Conservation (phyloP, 2,329 filamentous ascomycete genomes). For the Epichloe bromicola region DNA sequence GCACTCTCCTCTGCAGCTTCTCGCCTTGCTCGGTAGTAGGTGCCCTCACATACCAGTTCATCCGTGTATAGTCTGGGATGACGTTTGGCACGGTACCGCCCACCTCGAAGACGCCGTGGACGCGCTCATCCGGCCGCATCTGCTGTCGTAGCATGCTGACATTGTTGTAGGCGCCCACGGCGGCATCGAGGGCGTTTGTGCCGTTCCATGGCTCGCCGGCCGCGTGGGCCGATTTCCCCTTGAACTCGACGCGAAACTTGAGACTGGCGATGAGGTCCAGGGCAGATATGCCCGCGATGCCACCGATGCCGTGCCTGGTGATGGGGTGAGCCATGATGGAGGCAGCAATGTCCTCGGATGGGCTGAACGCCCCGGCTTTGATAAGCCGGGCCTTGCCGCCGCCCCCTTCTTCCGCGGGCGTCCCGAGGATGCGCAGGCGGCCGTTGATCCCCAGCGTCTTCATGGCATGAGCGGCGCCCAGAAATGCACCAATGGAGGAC, state of each 20-base stretch:
- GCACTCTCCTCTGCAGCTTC: slow-evolving; percentile 17
- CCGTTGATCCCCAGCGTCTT: slow-evolving; percentile 16
- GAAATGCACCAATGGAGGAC: slow-evolving; percentile 24
- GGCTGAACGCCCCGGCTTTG: slow-evolving; percentile 13
- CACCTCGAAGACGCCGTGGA: slow-evolving; percentile 24
- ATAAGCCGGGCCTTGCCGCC: slow-evolving; percentile 22
- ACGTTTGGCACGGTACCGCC: slow-evolving; percentile 26
- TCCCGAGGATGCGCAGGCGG: slow-evolving; percentile 26
- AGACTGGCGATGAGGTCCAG: slow-evolving; percentile 3
- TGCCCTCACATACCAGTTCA: slow-evolving; percentile 27
- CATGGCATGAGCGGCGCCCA: slow-evolving; percentile 22
- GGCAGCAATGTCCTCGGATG: slow-evolving; percentile 10
- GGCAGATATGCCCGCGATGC: neutral
- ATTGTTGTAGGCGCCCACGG: slow-evolving; percentile 21
- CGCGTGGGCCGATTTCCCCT: slow-evolving; percentile 23
- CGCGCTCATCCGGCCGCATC: slow-evolving; percentile 21
- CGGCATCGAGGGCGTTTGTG: slow-evolving; percentile 25
- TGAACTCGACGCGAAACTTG: slow-evolving; percentile 16
- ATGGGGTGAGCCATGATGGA: slow-evolving; percentile 18
- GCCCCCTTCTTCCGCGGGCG: slow-evolving; percentile 29
- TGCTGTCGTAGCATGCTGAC: slow-evolving; percentile 26
- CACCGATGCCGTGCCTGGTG: neutral
- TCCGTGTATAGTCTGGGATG: slow-evolving; percentile 24
- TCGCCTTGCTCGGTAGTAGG: slow-evolving; percentile 18
- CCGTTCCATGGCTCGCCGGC: slow-evolving; percentile 25